Evolutionary conservation across 768 basidiomycete genomes (phyloP).

Genomic region (Mycena sanguinolenta): DNA sequence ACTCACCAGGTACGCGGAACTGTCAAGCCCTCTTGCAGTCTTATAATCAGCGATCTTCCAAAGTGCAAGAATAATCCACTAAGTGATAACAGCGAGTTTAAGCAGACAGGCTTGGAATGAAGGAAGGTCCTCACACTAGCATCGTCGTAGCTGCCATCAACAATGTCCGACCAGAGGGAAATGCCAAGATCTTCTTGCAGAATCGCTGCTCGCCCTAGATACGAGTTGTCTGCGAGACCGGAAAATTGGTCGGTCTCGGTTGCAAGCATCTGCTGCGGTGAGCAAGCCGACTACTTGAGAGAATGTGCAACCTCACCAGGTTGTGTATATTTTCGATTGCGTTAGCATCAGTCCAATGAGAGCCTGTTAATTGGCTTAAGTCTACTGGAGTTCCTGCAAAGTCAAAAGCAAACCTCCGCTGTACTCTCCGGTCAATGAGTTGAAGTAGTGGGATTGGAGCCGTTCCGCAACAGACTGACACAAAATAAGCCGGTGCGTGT

Average conservation of each 20-base stretch:
- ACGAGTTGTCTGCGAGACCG: slow-evolving; percentile 57
- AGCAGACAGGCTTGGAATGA: slow-evolving; percentile 46
- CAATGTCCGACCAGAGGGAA: slow-evolving; percentile 57
- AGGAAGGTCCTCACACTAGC: slow-evolving; percentile 40
- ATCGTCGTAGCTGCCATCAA: slow-evolving; percentile 67
- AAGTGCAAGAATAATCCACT: slow-evolving; percentile 69
- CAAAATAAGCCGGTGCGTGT: neutral
- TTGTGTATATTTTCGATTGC: slow-evolving; percentile 70
- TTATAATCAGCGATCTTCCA: slow-evolving; percentile 73
- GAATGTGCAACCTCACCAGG: slow-evolving; percentile 39
- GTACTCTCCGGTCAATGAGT: slow-evolving; percentile 54
- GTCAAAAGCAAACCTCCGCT: slow-evolving; percentile 50
- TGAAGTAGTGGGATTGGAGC: slow-evolving; percentile 58
- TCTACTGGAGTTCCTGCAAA: neutral
- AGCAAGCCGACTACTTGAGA: neutral
- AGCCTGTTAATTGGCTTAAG: neutral
- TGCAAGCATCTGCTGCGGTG: slow-evolving; percentile 57
- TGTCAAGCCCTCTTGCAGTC: slow-evolving; percentile 52
- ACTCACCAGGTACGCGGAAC: slow-evolving; percentile 47
- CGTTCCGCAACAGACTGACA: slow-evolving; percentile 49
- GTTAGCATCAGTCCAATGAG: slow-evolving; percentile 72
- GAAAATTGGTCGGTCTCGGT: slow-evolving; percentile 56
- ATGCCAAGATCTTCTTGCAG: slow-evolving; percentile 42
- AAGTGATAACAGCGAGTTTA: neutral
- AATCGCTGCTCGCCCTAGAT: slow-evolving; percentile 57